Conservation (phyloP, 1,284 basidiomycete species). For the Ganoderma leucocontextum region DNA sequence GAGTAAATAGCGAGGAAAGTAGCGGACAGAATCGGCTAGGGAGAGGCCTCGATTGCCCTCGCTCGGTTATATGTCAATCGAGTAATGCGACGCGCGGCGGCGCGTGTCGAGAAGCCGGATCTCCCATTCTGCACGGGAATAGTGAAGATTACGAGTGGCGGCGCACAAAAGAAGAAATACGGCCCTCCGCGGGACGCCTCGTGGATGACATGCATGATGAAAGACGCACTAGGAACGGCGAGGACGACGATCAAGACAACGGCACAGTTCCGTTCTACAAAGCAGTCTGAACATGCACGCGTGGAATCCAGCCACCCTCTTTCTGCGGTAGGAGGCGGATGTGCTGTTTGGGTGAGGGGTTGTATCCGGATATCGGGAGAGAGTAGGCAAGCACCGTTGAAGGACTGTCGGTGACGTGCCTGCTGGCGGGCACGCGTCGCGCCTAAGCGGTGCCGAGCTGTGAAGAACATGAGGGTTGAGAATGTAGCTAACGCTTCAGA, state of each 20-base stretch:
- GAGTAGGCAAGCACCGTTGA: conserved; percentile 17
- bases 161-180: conserved; percentile 34
- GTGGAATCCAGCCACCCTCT: background rate
- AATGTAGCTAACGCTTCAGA: background rate
- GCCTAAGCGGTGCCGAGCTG: conserved; percentile 32
- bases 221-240: conserved; percentile 22
- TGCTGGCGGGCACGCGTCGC: conserved; percentile 30
- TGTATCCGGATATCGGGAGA: conserved; percentile 9
- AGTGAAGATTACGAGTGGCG: conserved; percentile 32
- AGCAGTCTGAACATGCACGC: conserved; percentile 9
- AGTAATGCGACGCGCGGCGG: conserved; percentile 40
- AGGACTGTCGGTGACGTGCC: conserved; percentile 26
- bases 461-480: conserved; percentile 22
- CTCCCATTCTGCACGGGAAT: conserved; percentile 28
- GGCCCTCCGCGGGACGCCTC: conserved; percentile 35
- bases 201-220: conserved; percentile 37
- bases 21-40: conserved; percentile 22
- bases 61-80: conserved; percentile 37
- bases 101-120: conserved; percentile 33
- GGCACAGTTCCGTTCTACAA: conserved; percentile 18
- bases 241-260: conserved; percentile 28
- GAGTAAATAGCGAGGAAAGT: conserved; percentile 28
- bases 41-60: conserved; percentile 27
- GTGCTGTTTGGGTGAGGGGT: conserved; percentile 13
- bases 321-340: background rate